These are phyloP conservation scores for Epithele typhae DNA, from an alignment of 768 basidiomycete species.

Conservation along the genomic window DNA sequence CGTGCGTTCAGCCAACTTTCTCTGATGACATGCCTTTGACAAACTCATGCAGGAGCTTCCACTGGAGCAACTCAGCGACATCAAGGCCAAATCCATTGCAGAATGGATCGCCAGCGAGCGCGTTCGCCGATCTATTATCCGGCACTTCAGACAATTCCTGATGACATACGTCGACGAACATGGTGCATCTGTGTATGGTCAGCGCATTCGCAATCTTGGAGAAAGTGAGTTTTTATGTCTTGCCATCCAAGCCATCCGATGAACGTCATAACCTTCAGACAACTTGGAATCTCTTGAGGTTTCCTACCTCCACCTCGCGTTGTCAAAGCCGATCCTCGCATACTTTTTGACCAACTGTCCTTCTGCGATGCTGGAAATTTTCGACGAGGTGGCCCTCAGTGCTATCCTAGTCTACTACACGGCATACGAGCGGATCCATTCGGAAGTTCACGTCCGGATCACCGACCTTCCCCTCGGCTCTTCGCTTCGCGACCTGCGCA, in stretches of 20 bases:
- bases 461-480: slow-evolving; percentile 87
- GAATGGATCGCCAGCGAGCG: slow-evolving; percentile 97
- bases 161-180: slow-evolving; percentile 95
- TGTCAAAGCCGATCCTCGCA: slow-evolving; percentile 91
- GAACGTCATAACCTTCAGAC: slow-evolving; percentile 41
- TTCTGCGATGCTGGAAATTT: slow-evolving; percentile 85
- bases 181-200: slow-evolving; percentile 90
- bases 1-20: slow-evolving; percentile 41
- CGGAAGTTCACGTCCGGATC: slow-evolving; percentile 96
- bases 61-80: slow-evolving; percentile 92
- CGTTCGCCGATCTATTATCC: slow-evolving; percentile 84
- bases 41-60: slow-evolving; percentile 70
- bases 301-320: slow-evolving; percentile 90
- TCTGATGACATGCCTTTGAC: not conserved
- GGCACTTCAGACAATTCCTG: slow-evolving; percentile 92
- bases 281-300: slow-evolving; percentile 98
- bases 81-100: slow-evolving; percentile 94
- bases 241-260: not conserved
- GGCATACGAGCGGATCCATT: slow-evolving; percentile 93
- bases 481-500: slow-evolving; percentile 90
- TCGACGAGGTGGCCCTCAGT: slow-evolving; percentile 92
- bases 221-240: slow-evolving; percentile 62
- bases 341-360: slow-evolving; percentile 98
- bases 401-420: slow-evolving; percentile 96
- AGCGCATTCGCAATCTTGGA: slow-evolving; percentile 88